These are phyloP conservation scores for Vaccinium darrowii DNA, from an alignment of 148 eudicot genomes.

Conservation along the genomic window DNA sequence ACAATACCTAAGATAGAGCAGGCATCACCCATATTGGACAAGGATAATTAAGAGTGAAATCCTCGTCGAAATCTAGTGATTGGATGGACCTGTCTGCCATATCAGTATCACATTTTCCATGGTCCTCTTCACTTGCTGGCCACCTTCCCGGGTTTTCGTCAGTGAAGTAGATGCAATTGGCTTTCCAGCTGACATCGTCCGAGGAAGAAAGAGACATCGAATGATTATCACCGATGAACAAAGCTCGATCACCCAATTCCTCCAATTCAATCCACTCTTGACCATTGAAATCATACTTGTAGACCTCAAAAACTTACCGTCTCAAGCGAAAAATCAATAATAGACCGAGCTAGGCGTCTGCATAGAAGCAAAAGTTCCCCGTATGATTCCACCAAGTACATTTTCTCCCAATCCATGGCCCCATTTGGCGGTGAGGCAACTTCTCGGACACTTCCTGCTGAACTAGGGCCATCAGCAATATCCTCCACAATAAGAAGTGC, in stretches of 20 bases:
- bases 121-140: neutral
- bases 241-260: neutral
- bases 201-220: slow-evolving; percentile 6
- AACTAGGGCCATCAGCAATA: neutral
- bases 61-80: neutral
- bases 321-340: neutral
- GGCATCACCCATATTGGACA: slow-evolving; percentile 10
- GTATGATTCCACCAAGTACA: slow-evolving; percentile 15
- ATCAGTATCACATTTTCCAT: neutral
- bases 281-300: slow-evolving; percentile 12
- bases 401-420: neutral
- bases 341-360: neutral
- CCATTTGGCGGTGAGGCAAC: neutral
- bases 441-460: neutral
- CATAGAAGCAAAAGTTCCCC: slow-evolving; percentile 17
- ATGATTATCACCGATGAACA: slow-evolving; percentile 4
- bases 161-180: neutral
- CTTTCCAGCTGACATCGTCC: neutral
- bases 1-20: neutral
- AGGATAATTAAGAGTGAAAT: neutral
- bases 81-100: neutral
- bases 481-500: slow-evolving; percentile 1
- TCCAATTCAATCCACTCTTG: slow-evolving; percentile 10
- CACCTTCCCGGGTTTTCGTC: neutral
- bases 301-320: neutral